Evolutionary conservation across 768 basidiomycete species (phyloP), one percentile per base, ranked within the genome.

Genomic region (Termitomyces bulborhizus): DNA sequence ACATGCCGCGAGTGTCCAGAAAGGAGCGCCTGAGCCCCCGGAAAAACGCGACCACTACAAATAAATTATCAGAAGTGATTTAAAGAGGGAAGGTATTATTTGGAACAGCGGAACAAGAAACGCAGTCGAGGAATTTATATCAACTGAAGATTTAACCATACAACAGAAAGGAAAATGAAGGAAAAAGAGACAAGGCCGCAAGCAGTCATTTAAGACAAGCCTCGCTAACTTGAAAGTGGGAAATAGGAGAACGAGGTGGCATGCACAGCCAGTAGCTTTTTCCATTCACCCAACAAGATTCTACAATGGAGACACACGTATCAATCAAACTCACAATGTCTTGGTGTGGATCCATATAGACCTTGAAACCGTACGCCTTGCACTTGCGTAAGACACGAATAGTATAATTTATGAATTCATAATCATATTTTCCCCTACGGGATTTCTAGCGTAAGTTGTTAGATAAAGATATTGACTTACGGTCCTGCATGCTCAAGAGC

Each of bases 271-370:
- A 26, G 16, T 1, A 6, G 16, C 18, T 34, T 39, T 34, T 39
- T 11, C 39, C 42, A 26, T 31, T n/a, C 32, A 18, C 21, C 24
- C 5, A 18, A 4, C 21, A 36, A 7, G 6, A 29, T 16, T 54
- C n/a, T 27, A 29, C 18, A 16, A 39, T 11, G 1, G 12, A 15
- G 5, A n/a, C 21, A 18, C 44, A 9, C 12, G 24, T 15, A 18
- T 37, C 8, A 5, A 27, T 31, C 27, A 18, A 2, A 81, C 93
- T 66, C 66, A 97, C 95, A 41, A 82, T 80, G 64, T 99, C 96
- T 69, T 99, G 97, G 69, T 99, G 96, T 5, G 96, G 93, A 64
- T 98, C 94, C 75, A 99, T 84, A 69, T 84, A 97, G 12, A 94
- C 86, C 66, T 81, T 82, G 72, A 98, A 97, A 16, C 94, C 96